Conservation (phyloP, 495 filamentous ascomycete genomes). For the Pyrenula aspistea region DNA sequence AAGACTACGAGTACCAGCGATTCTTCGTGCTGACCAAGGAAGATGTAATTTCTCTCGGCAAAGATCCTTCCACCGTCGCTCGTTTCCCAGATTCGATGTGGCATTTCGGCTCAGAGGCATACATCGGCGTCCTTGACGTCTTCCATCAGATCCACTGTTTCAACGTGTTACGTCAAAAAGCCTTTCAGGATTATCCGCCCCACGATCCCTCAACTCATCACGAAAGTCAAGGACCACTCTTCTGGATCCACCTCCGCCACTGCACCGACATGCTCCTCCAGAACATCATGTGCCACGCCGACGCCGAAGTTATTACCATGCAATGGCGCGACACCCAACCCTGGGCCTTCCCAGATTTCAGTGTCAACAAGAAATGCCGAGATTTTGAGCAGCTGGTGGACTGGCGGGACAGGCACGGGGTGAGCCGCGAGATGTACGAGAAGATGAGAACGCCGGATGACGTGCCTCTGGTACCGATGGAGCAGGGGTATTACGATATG, state of each 20-base stretch:
- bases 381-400: constrained; percentile 13
- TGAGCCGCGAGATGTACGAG: constrained; percentile 1
- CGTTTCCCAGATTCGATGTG: constrained; percentile 19
- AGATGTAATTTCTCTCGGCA: constrained; percentile 19
- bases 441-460: background rate
- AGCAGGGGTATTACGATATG: background rate
- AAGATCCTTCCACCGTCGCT: constrained; percentile 19
- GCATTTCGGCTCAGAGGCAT: constrained; percentile 22
- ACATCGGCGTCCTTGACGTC: constrained; percentile 20
- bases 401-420: constrained; percentile 8
- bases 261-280: constrained; percentile 19
- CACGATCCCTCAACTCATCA: constrained; percentile 4
- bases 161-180: constrained; percentile 18
- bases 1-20: constrained; percentile 16
- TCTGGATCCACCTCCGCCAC: constrained; percentile 15
- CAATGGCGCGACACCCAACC: constrained; percentile 16
- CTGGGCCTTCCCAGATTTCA: constrained; percentile 26
- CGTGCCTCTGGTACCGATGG: background rate
- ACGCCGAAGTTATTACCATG: constrained; percentile 15
- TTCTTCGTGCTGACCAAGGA: constrained; percentile 15
- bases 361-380: constrained; percentile 13
- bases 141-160: constrained; percentile 25
- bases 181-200: constrained; percentile 19
- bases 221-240: constrained; percentile 1
- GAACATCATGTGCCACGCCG: constrained; percentile 20